A percentile compares a stretch with the other conserved stretches of the same genome.
Evolutionary conservation across 2,329 filamentous ascomycete genomes (phyloP).

Genomic region (Penicillium polonicum): DNA sequence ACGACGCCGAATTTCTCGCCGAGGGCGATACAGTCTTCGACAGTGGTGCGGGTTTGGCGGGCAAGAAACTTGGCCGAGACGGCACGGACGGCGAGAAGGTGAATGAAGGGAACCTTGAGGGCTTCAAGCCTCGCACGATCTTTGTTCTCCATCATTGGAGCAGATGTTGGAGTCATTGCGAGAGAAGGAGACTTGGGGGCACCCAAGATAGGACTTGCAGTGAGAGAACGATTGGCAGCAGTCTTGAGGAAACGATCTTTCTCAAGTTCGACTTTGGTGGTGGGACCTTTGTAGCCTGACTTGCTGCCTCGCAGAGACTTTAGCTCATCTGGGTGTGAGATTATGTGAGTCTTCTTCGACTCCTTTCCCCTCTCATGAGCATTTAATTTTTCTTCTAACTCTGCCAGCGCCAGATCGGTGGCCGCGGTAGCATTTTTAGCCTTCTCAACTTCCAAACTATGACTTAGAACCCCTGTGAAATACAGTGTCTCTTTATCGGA

Average conservation of each 20-base stretch:
- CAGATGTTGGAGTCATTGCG: slow-evolving; percentile 45
- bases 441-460: slow-evolving; percentile 56
- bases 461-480: slow-evolving; percentile 58
- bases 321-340: slow-evolving; percentile 39
- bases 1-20: slow-evolving; percentile 55
- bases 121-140: slow-evolving; percentile 43
- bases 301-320: slow-evolving; percentile 37
- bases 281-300: slow-evolving; percentile 34
- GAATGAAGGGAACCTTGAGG: slow-evolving; percentile 47
- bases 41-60: slow-evolving; percentile 48
- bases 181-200: slow-evolving; percentile 39
- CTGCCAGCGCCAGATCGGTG: slow-evolving; percentile 59
- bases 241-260: slow-evolving; percentile 44
- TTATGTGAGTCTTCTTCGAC: slow-evolving; percentile 53
- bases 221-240: slow-evolving; percentile 39
- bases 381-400: slow-evolving; percentile 59
- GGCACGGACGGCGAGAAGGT: slow-evolving; percentile 55
- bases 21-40: slow-evolving; percentile 49
- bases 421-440: slow-evolving; percentile 55
- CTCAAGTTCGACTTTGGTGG: slow-evolving; percentile 41
- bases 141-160: slow-evolving; percentile 38
- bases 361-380: slow-evolving; percentile 61
- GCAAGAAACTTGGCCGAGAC: slow-evolving; percentile 50
- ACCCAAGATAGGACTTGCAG: slow-evolving; percentile 44
- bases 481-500: slow-evolving; percentile 49